Base-by-base conservation (phyloP, 164 flowering plant species). In the Taxillus chinensis region DNA sequence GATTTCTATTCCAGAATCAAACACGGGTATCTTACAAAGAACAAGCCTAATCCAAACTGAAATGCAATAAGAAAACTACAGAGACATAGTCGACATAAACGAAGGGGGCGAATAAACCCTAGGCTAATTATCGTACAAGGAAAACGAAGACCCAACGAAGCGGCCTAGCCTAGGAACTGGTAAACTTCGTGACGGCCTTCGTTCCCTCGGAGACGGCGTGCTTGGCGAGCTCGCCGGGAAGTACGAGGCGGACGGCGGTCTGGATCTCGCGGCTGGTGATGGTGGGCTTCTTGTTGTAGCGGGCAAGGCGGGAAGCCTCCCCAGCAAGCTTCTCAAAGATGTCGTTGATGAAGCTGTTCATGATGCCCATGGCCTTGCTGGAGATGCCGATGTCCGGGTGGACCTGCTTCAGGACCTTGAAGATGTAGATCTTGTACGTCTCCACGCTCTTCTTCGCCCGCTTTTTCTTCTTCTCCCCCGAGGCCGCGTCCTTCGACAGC, bases 201-300 rank as follows among this genome's bases (percentile, higher is more conserved):
- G 83, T 79, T 8, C 83, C 83, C 46, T 79, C 83, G 3, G 80
- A 79, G 6, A 79, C 83, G 37, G 83, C 83, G 56, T 80, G 83
- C 74, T 80, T 80, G 3, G 83, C 83, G 37, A 80, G 48, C 48
- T 80, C 83, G 5, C 83, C 83, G 4, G 83, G 83, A 39, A 80
- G 64, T 3, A 80, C 83, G 37, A 80, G 68, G 10, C 83, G 57
- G 2, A 80, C 81, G 2, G 83, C 80, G 8, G 83, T 77, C 74
- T 80, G 83, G 61, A 79, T 79, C 69, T 79, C 83, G 66, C 83
- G 42, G 0, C 79, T 74, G 0, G 83, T 73, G 55, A 76, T 76
- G 5, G 79, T 76, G 8, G 74, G 79, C 66, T 76, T 76, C 79
- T 77, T 80, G 71, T 77, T 80, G 67, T 80, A 80, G 45, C 83